Conservation (phyloP, 2,329 filamentous ascomycete species). For the Emmonsiellopsis sp. region DNA sequence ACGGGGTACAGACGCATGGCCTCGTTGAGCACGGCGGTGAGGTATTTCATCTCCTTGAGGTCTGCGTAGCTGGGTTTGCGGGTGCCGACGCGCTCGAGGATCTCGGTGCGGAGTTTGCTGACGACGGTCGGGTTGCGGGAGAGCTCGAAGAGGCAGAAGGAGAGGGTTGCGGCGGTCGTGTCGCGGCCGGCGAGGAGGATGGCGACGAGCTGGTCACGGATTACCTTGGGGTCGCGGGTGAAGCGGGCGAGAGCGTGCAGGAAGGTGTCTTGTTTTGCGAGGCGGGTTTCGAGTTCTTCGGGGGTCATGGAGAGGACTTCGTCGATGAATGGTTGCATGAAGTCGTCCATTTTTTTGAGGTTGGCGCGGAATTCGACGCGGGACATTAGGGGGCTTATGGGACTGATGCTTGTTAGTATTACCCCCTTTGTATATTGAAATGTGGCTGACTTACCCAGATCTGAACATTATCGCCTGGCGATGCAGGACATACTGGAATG, state of each 20-base stretch:
- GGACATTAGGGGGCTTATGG: conserved; percentile 55
- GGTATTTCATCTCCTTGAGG: conserved; percentile 80
- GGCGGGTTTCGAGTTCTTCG: conserved; percentile 62
- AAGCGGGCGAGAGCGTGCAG: conserved; percentile 74
- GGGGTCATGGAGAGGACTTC: conserved; percentile 58
- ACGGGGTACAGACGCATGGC: conserved; percentile 67
- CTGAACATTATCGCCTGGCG: conserved; percentile 60
- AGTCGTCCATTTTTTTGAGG: conserved; percentile 61
- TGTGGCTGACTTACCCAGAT: conserved; percentile 39
- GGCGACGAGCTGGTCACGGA: conserved; percentile 77
- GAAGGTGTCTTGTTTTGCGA: conserved; percentile 69
- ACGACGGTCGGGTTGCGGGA: conserved; percentile 59
- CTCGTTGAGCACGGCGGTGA: conserved; percentile 63
- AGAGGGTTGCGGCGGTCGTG: conserved; percentile 73
- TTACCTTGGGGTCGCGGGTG: conserved; percentile 53
- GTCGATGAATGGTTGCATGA: conserved; percentile 71
- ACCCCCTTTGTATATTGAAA: neutral
- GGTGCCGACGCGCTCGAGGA: conserved; percentile 57
- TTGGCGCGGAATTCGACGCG: conserved; percentile 53
- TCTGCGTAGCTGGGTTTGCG: conserved; percentile 58
- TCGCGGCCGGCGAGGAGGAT: conserved; percentile 74
- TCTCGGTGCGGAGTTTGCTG: conserved; percentile 61
- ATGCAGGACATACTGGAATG: conserved; percentile 70
- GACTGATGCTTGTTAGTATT: conserved; percentile 28
- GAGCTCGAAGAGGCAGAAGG: conserved; percentile 76